Conservation (phyloP, 345 rosid genomes). For the Alliaria petiolata region DNA sequence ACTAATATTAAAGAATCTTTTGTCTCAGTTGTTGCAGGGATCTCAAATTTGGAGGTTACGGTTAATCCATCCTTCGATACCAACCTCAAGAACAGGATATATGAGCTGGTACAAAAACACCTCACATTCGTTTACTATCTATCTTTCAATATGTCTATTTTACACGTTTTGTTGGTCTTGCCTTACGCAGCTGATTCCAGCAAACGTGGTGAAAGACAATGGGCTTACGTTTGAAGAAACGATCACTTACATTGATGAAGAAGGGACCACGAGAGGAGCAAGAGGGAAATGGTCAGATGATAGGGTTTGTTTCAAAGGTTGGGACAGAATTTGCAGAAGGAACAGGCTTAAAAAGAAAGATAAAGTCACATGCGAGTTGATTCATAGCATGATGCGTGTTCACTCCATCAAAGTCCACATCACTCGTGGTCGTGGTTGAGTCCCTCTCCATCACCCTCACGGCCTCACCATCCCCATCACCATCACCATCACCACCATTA, state of each 20-base stretch:
- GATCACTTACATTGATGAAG: conserved; percentile 13
- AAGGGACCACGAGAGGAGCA: not conserved
- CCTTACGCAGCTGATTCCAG: conserved; percentile 17
- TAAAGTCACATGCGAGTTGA: not conserved
- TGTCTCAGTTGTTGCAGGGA: conserved; percentile 6
- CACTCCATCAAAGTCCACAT: conserved; percentile 6
- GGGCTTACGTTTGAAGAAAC: not conserved
- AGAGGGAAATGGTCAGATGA: conserved; percentile 16
- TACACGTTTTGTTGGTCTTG: not conserved
- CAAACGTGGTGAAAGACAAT: not conserved
- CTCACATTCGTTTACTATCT: not conserved
- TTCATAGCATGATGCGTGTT: not conserved
- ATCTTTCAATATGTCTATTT: not conserved
- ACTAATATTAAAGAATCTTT: not conserved
- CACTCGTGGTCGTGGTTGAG: not conserved
- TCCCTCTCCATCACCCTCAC: not conserved
- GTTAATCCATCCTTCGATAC: not conserved
- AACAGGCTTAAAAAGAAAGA: conserved; percentile 7
- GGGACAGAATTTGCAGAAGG: conserved; percentile 28
- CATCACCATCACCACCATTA: not conserved
- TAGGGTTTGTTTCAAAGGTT: conserved; percentile 16
- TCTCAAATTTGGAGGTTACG: not conserved
- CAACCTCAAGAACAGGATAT: not conserved
- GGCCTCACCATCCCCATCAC: not conserved
- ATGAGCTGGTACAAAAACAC: conserved; percentile 20